Base-by-base conservation (phyloP, 441 rosid species). In the Capsella rubella region DNA sequence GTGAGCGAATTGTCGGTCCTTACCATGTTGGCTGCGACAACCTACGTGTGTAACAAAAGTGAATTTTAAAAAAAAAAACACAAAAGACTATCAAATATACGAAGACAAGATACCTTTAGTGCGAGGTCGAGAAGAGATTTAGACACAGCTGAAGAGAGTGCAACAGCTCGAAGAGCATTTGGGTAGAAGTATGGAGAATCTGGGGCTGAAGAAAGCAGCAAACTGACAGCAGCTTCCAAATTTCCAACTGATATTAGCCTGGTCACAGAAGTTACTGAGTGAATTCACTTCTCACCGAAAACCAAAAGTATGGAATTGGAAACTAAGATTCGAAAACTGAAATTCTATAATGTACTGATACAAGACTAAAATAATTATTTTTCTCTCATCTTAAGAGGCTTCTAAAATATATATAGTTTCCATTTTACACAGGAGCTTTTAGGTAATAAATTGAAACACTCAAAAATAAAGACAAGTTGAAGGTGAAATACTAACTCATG, bases 21-120 rank as follows among this genome's bases (percentile, higher is more conserved):
- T 56, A 95, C 99, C 98, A 93, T 93, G 82, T 95, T 95, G 78
- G 99, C 99, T 52, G 99, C 99, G 72, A 93, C 94, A 62, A 95
- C 98, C 99, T 95, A 46, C 27, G 29, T 49, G 50, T 47, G 60
- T 14, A 74, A 47, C 67, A n/a, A 49, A 67, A 65, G 45, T 57
- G 47, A 14, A 2, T 3, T 47, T 45, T 25, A 14, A 8, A 14
- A 8, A 13, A 0, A 25, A 10, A 31, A 32, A 54, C n/a, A 69
- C 43, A 53, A 47, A 58, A 40, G 28, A 51, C 47, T 55, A 35
- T 35, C 28, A 64, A 31, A 64, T 45, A 54, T 43, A 16, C 15
- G 2, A 59, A 51, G 55, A 42, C 5, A 39, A 18, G 16, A 64
- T 73, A 91, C 98, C 90, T 95, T 95, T 32, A 95, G 90, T 65